These are phyloP conservation scores for Colletotrichum higginsianum DNA, from an alignment of 2,329 filamentous ascomycete species.

Conservation along the genomic window DNA sequence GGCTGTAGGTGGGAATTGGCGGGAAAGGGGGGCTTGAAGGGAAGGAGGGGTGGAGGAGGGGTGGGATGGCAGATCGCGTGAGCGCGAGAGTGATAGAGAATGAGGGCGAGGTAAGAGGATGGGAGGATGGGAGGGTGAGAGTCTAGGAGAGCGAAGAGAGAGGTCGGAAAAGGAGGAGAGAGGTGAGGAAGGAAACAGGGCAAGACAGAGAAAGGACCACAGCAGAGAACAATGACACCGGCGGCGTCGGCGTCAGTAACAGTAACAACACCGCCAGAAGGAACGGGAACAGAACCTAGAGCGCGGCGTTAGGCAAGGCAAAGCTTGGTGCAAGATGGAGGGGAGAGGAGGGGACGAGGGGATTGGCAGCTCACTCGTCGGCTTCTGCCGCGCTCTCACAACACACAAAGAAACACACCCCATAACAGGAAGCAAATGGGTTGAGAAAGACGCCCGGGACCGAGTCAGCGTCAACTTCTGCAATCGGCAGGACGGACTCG, in stretches of 20 bases:
- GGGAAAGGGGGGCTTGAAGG: constrained; percentile 25
- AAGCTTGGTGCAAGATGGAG: background rate
- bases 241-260: background rate
- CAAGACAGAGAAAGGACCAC: constrained; percentile 4
- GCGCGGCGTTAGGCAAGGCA: background rate
- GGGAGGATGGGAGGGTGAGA: constrained; percentile 6
- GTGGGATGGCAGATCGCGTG: constrained; percentile 5
- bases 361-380: background rate
- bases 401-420: constrained; percentile 20
- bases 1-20: constrained; percentile 44
- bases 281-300: background rate
- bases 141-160: background rate
- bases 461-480: constrained; percentile 39
- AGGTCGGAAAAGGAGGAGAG: background rate
- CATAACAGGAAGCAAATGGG: constrained; percentile 2
- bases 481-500: constrained; percentile 31
- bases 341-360: background rate
- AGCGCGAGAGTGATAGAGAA: background rate
- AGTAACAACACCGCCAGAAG: constrained; percentile 11
- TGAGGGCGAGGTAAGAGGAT: background rate
- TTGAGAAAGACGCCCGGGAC: constrained; percentile 7
- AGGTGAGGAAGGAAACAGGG: constrained; percentile 5
- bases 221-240: constrained; percentile 1
- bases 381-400: background rate
- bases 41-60: constrained; percentile 12